Evolutionary conservation across 805 yeast genomes (phyloP).

Genomic region (Kurtzmaniella cleridarum): DNA sequence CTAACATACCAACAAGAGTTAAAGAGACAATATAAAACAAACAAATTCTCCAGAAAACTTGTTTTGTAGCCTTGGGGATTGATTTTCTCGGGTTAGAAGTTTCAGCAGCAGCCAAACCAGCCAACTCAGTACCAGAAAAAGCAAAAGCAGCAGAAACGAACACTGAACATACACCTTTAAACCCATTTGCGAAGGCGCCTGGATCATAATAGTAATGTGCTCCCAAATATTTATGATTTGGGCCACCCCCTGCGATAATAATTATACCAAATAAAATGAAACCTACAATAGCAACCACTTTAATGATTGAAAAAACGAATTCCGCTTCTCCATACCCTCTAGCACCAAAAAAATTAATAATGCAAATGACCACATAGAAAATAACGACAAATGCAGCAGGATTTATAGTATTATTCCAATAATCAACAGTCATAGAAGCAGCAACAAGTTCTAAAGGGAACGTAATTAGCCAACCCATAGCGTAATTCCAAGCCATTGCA

Average conservation of each 20-base stretch:
- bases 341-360: constrained; percentile 49
- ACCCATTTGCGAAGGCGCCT: constrained; percentile 62
- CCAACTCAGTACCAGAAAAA: constrained; percentile 33
- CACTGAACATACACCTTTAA: constrained; percentile 69
- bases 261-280: constrained; percentile 57
- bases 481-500: constrained; percentile 39
- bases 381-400: constrained; percentile 57
- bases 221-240: constrained; percentile 48
- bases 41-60: constrained; percentile 38
- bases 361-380: constrained; percentile 40
- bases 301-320: constrained; percentile 52
- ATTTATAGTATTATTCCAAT: constrained; percentile 48
- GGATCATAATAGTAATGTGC: constrained; percentile 57
- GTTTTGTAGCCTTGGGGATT: constrained; percentile 37
- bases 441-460: constrained; percentile 56
- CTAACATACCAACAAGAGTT: constrained; percentile 36
- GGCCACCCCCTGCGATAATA: constrained; percentile 53
- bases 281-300: constrained; percentile 54
- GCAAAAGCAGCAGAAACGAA: constrained; percentile 34
- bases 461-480: constrained; percentile 29
- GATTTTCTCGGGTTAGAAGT: constrained; percentile 33
- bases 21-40: constrained; percentile 37
- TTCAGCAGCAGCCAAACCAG: constrained; percentile 34
- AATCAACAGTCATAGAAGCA: constrained; percentile 48
- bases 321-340: constrained; percentile 57